Evolutionary conservation across 106 monocot species (phyloP), one percentile per base, ranked within the genome.

Genomic region (Amphibolis antarctica): DNA sequence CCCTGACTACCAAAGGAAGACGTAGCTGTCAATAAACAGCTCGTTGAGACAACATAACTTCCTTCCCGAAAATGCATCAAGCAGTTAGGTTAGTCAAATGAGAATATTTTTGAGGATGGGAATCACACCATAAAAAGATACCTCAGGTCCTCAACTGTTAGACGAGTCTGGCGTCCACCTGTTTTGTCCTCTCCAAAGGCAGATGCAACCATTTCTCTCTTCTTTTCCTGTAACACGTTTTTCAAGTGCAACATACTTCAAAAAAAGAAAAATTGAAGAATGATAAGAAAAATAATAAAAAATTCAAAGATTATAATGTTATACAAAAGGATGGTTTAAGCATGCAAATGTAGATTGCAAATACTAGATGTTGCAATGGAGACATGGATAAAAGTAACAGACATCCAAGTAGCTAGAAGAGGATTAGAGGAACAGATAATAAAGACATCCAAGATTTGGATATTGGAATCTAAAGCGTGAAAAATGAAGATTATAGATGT

Each of bases 181-280:
- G 78, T 76, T 75, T 77, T 75, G 64, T 93, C 88, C 68, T 93
- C 93, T 50, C 93, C 93, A 78, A 93, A 93, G 44, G 93, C 93
- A 67, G 85, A 85, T 25, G 93, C 78, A 67, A 93, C 93, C 88
- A 93, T 85, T 58, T 83, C 80, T 45, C 93, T 73, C 67, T 93
- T 93, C 65, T 83, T 93, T 58, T 85, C 79, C 93, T 93, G 64
- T 11, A 78, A 72, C 20, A 43, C 62, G 45, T 15, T 30, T 59
- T 30, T 18, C 0, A 12, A 59, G 29, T 25, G 18, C 24, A 55
- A 55, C 54, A 55, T 23, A 55, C 20, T 36, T 36, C 7, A 36
- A 36, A 36, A 36, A 36, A 4, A 36, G 36, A 36, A 36, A n/a
- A n/a, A n/a, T n/a, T 36, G 36, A 7, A 36, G 36, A 36, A 7